Evolutionary conservation across 1,284 basidiomycete genomes (phyloP).

Genomic region (Leccinum griseonigrum): DNA sequence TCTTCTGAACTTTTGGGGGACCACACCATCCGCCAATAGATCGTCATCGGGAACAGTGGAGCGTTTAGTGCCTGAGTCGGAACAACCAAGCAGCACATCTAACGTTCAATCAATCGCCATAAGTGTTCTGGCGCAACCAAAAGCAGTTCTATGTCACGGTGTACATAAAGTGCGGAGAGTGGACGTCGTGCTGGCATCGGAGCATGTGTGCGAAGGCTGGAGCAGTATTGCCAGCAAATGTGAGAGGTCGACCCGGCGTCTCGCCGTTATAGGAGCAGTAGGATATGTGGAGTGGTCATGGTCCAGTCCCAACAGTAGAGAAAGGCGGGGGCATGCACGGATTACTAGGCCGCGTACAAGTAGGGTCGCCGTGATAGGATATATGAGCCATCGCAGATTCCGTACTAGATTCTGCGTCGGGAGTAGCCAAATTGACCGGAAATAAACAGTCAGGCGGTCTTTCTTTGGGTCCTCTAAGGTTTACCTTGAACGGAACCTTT

Average conservation of each 20-base stretch:
- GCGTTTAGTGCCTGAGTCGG: constrained; percentile 68
- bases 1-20: constrained; percentile 21
- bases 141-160: constrained; percentile 49
- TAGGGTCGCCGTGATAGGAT: constrained; percentile 26
- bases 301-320: constrained; percentile 5
- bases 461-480: constrained; percentile 1
- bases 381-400: constrained; percentile 24
- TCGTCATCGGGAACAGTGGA: constrained; percentile 45
- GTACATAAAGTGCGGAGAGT: neutral
- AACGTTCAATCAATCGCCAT: constrained; percentile 80
- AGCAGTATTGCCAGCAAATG: neutral
- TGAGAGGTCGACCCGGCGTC: neutral
- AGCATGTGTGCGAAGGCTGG: neutral
- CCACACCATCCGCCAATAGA: constrained; percentile 34
- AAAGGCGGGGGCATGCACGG: constrained; percentile 2
- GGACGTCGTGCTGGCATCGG: neutral
- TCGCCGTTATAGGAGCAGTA: constrained; percentile 8
- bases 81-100: constrained; percentile 86
- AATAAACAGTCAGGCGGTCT: constrained; percentile 11
- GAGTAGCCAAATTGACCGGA: constrained; percentile 5
- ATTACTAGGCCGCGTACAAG: neutral
- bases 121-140: constrained; percentile 86
- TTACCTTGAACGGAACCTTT: too few relatives aligned
- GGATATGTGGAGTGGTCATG: constrained; percentile 8
- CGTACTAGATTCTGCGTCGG: constrained; percentile 13